phyloP scores from a whole-genome alignment of 1,284 basidiomycete genomes.

The Puccinia hordei region DNA sequence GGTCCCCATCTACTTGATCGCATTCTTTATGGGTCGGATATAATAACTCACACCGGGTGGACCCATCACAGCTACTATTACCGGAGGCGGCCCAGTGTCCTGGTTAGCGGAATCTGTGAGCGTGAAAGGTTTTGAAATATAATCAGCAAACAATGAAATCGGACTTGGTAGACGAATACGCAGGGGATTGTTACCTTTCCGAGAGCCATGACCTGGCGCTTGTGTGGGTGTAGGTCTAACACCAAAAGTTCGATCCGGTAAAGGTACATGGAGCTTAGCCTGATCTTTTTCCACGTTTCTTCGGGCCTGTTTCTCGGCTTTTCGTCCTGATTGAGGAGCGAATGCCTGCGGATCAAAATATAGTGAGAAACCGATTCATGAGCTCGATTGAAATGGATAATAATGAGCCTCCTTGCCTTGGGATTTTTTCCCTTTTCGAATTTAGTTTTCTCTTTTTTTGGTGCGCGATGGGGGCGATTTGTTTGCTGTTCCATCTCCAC shows the following conservation, averaged over 20 bases:
- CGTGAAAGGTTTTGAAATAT: neutral
- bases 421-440: slow-evolving; percentile 75
- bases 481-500: slow-evolving; percentile 51
- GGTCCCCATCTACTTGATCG: neutral
- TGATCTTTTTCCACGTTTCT: slow-evolving; percentile 92
- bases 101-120: slow-evolving; percentile 66
- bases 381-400: neutral
- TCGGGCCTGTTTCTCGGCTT: slow-evolving; percentile 83
- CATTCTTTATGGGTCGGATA: neutral
- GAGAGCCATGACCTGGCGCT: slow-evolving; percentile 37
- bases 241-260: slow-evolving; percentile 84
- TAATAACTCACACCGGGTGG: slow-evolving; percentile 76
- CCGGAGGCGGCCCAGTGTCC: slow-evolving; percentile 72
- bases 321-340: slow-evolving; percentile 82
- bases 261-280: slow-evolving; percentile 89
- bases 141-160: slow-evolving; percentile 37
- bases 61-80: slow-evolving; percentile 94
- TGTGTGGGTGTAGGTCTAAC: slow-evolving; percentile 3
- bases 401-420: slow-evolving; percentile 78
- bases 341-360: slow-evolving; percentile 66
- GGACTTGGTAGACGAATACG: neutral
- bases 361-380: neutral
- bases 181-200: slow-evolving; percentile 38
- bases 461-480: slow-evolving; percentile 62
- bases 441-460: slow-evolving; percentile 66